Evolutionary conservation across 2,329 filamentous ascomycete species (phyloP).

Genomic region (Microdochium nivale): DNA sequence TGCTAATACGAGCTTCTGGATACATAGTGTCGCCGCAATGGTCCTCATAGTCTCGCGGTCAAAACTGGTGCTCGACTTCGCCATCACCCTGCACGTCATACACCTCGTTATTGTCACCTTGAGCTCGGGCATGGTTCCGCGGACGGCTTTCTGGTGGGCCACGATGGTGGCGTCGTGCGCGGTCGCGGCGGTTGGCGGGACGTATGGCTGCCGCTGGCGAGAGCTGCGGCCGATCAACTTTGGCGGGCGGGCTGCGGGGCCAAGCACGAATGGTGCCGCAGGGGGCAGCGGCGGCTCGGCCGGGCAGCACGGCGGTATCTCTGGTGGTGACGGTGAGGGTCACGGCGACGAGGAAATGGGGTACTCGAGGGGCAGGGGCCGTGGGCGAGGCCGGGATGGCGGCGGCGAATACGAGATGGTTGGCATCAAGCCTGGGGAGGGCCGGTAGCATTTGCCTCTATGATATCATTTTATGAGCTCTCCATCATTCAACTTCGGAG

Average conservation of each 20-base stretch:
- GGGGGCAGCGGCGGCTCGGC: slow-evolving; percentile 9
- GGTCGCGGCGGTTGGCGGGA: slow-evolving; percentile 52
- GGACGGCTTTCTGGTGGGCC: slow-evolving; percentile 80
- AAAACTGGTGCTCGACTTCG: slow-evolving; percentile 93
- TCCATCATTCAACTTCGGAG: background rate
- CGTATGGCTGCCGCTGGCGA: slow-evolving; percentile 87
- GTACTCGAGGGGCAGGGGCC: slow-evolving; percentile 38
- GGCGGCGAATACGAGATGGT: slow-evolving; percentile 61
- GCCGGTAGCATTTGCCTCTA: slow-evolving; percentile 7
- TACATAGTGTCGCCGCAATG: slow-evolving; percentile 67
- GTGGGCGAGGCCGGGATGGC: slow-evolving; percentile 44
- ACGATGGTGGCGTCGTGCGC: slow-evolving; percentile 39
- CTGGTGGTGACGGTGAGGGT: slow-evolving; percentile 12
- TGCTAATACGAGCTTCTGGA: background rate
- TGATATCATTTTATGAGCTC: background rate
- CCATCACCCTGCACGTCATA: slow-evolving; percentile 76
- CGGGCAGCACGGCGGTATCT: slow-evolving; percentile 4
- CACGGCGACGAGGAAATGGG: slow-evolving; percentile 37
- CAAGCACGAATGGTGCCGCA: slow-evolving; percentile 23
- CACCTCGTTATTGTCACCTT: slow-evolving; percentile 71
- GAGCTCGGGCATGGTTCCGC: slow-evolving; percentile 69
- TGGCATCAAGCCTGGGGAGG: slow-evolving; percentile 29
- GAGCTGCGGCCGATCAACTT: slow-evolving; percentile 87
- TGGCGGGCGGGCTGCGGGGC: slow-evolving; percentile 46
- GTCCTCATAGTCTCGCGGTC: slow-evolving; percentile 77